Conservation (phyloP, 192 early-diverging fungal genomes). For the Nowakowskiella sp. region DNA sequence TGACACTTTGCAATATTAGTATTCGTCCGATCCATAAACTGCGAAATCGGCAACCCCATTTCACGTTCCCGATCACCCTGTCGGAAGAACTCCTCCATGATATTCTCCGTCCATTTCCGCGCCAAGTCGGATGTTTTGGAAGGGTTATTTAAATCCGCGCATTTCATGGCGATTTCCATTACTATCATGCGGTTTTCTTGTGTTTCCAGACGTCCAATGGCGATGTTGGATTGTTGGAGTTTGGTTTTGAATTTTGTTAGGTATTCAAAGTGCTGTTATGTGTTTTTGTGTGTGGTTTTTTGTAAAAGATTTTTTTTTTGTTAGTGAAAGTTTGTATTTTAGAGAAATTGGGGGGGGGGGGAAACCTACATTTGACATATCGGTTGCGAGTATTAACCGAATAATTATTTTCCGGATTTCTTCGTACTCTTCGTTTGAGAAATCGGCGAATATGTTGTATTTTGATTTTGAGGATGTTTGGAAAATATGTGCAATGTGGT, state of each 20-base stretch:
- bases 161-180: conserved; percentile 47
- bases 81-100: conserved; percentile 39
- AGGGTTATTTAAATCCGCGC: conserved; percentile 48
- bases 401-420: conserved; percentile 37
- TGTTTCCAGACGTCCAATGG: too few species aligned
- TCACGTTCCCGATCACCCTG: conserved; percentile 45
- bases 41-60: conserved; percentile 32
- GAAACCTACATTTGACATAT: too few species aligned
- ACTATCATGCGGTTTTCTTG: conserved; percentile 39
- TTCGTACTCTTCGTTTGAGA: conserved; percentile 38
- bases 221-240: too few species aligned
- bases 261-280: too few species aligned
- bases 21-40: conserved; percentile 45
- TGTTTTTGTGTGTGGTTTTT: too few species aligned
- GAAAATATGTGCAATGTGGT: conserved; percentile 46
- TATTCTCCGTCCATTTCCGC: conserved; percentile 28
- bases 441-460: conserved; percentile 38
- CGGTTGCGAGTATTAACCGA: conserved; percentile 37
- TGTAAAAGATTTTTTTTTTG: too few species aligned
- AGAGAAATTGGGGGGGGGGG: too few species aligned
- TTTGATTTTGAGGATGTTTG: conserved; percentile 26
- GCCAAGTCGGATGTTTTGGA: conserved; percentile 35
- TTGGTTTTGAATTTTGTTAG: too few species aligned
- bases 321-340: too few species aligned
- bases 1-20: conserved; percentile 39